Evolutionary conservation across 2,329 filamentous ascomycete genomes (phyloP).

Genomic region (Diaporthe amygdali): DNA sequence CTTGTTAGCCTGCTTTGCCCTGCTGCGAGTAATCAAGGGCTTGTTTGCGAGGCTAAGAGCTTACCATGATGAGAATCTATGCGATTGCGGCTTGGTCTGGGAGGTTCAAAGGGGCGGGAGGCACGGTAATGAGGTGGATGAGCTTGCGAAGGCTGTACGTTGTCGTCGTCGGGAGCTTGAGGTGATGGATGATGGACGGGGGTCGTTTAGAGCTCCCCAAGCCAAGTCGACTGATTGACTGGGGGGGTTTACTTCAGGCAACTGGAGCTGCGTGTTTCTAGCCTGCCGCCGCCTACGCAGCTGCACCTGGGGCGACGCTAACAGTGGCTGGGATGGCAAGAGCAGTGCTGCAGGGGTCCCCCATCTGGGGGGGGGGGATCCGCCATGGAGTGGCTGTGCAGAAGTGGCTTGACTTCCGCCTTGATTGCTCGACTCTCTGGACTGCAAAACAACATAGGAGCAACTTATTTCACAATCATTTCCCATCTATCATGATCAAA

Average conservation of each 20-base stretch:
- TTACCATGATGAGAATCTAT: neutral
- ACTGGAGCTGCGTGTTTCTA: slow-evolving; percentile 26
- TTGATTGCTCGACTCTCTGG: neutral
- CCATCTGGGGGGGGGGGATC: neutral
- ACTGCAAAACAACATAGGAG: too few species aligned
- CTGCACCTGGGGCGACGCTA: neutral
- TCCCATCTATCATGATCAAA: too few species aligned
- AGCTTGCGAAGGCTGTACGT: slow-evolving; percentile 6
- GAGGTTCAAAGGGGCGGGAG: neutral
- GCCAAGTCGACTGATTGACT: neutral
- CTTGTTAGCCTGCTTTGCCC: neutral
- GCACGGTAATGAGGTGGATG: neutral
- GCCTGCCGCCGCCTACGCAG: neutral
- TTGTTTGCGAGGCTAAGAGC: neutral
- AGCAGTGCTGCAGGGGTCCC: neutral
- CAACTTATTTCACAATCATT: too few species aligned
- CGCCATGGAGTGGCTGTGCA: neutral
- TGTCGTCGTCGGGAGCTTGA: slow-evolving; percentile 5
- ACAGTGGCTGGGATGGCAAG: neutral
- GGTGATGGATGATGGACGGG: slow-evolving; percentile 3
- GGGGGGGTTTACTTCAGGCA: slow-evolving; percentile 25
- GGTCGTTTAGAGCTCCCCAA: slow-evolving; percentile 16
- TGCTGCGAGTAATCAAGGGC: neutral
- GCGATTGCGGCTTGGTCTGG: neutral
- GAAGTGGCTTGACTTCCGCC: neutral